Base-by-base conservation (phyloP, 169 alveolate species). In the Eimeria tenella region DNA sequence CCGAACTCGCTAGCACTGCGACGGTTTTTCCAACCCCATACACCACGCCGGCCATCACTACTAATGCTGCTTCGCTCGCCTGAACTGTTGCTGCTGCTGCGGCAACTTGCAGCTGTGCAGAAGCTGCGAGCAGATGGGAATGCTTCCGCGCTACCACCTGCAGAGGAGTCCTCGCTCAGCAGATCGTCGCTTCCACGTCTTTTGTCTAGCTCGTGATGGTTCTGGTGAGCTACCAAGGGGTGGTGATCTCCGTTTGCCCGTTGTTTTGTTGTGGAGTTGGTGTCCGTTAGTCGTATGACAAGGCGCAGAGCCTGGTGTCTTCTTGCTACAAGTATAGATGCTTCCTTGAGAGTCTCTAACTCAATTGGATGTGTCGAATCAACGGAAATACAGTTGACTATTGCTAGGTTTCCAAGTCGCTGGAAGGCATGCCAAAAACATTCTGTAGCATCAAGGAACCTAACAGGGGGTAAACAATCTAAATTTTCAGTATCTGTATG, bases 221-320 rank as follows among this genome's bases (percentile, higher is more conserved):
- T 73, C 4, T 74, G 65, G 10, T 31, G 56, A 9, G 87, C 23
- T 23, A 52, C 68, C 65, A 17, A 17, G 82, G 19, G 81, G 17
- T 77, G 71, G 17, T 50, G 6, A 52, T 23, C 50, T 65, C 60
- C 91, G 17, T n/a, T 62, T 52, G 60, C 65, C 56, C 50, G 68
- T 17, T 86, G 71, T 10, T 50, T 49, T 7, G 52, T 25, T 42
- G 65, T 49, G 56, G 31, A 62, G 63, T 77, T 74, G 55, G 86
- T 21, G 60, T 60, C 90, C 77, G 90, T 50, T 25, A 82, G 90
- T 13, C 90, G 74, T 9, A 91, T 91, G 1, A 86, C 86, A 21
- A 75, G 86, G 25, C 97, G 93, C 74, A 95, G 83, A 13, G 95
- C 90, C 52, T 94, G 96, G 90, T 95, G 95, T 19, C 96, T 90